Percentiles rank a stretch among this genome's conserved stretches.
Evolutionary conservation across 129 eudicot species (phyloP).

Genomic region (Gnaphalium uliginosum): DNA sequence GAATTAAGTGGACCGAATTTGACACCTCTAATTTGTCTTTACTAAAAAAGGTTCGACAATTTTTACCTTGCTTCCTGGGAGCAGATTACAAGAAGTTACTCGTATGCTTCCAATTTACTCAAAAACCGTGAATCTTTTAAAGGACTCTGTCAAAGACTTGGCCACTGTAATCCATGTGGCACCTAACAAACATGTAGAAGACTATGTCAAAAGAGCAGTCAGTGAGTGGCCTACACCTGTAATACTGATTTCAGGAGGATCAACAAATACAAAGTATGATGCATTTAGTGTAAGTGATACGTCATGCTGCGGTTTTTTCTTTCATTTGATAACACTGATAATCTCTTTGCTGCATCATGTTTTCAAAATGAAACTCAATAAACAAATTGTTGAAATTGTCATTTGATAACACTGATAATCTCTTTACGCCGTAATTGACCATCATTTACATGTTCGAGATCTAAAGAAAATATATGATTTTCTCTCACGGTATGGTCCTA

Average conservation of each 20-base stretch:
- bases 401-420: neutral
- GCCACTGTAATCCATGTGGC: slow-evolving; percentile 73
- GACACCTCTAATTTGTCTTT: neutral
- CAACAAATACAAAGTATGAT: slow-evolving; percentile 52
- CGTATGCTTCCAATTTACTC: slow-evolving; percentile 90
- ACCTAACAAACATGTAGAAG: slow-evolving; percentile 73
- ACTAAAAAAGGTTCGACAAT: slow-evolving; percentile 49
- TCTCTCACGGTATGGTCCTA: neutral
- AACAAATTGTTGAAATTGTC: neutral
- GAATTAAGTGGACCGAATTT: neutral
- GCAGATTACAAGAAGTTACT: slow-evolving; percentile 88
- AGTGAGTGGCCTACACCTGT: slow-evolving; percentile 56
- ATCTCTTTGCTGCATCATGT: neutral
- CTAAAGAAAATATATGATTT: neutral
- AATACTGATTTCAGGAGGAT: slow-evolving; percentile 61
- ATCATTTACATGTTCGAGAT: neutral
- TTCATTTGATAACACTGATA: neutral
- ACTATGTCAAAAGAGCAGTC: slow-evolving; percentile 44
- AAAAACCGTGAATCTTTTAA: slow-evolving; percentile 52
- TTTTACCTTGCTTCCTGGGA: slow-evolving; percentile 82
- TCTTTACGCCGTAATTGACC: neutral
- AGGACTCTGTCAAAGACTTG: slow-evolving; percentile 48
- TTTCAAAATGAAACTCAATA: neutral
- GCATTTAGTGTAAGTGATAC: slow-evolving; percentile 62
- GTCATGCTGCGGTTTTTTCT: neutral